phyloP scores from a whole-genome alignment of 805 yeast species.

The Cyberlindnera maclurae region DNA sequence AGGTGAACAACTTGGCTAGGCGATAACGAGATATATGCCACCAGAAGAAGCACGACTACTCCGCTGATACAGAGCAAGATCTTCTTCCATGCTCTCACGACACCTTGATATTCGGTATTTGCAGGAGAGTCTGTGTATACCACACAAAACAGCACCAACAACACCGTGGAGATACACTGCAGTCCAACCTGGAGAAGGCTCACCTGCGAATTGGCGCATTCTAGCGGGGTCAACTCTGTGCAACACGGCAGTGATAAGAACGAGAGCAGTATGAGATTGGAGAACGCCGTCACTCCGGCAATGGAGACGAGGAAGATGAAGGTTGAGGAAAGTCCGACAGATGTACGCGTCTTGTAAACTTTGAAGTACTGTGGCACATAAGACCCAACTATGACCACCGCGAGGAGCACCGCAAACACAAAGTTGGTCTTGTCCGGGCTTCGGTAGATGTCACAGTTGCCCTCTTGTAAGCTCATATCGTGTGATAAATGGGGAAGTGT shows the following conservation, averaged over 20 bases:
- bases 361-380: slow-evolving; percentile 71
- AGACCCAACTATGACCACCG: slow-evolving; percentile 61
- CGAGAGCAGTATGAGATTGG: slow-evolving; percentile 59
- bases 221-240: slow-evolving; percentile 36
- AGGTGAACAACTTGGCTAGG: slow-evolving; percentile 24
- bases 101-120: slow-evolving; percentile 32
- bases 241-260: slow-evolving; percentile 61
- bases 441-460: slow-evolving; percentile 14
- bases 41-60: slow-evolving; percentile 28
- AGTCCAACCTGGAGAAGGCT: slow-evolving; percentile 60
- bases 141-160: slow-evolving; percentile 51
- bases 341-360: slow-evolving; percentile 48
- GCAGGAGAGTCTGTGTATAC: slow-evolving; percentile 37
- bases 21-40: slow-evolving; percentile 22
- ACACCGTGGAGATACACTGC: slow-evolving; percentile 53
- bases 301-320: slow-evolving; percentile 65
- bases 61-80: slow-evolving; percentile 31
- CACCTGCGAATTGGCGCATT: slow-evolving; percentile 59
- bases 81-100: slow-evolving; percentile 33
- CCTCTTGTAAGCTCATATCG: background rate
- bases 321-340: slow-evolving; percentile 74
- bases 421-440: slow-evolving; percentile 48
- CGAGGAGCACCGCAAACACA: slow-evolving; percentile 42
- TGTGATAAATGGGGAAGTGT: no score
- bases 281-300: slow-evolving; percentile 59